phyloP scores from a whole-genome alignment of 306 rosid species.

The Astragalus glycyphyllos region DNA sequence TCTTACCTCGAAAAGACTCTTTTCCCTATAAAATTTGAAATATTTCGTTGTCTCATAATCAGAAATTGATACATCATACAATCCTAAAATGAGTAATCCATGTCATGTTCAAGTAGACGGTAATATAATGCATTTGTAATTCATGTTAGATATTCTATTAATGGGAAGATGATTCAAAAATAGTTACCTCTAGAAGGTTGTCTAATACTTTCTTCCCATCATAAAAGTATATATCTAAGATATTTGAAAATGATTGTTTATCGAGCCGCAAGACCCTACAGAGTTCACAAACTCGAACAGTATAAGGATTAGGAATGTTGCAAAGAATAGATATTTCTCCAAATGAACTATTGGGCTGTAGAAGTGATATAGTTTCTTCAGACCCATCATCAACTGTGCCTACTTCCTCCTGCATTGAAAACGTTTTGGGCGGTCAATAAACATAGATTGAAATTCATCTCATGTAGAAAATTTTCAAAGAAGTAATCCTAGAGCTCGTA shows the following conservation, averaged over 20 bases:
- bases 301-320: constrained; percentile 92
- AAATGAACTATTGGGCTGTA: constrained; percentile 68
- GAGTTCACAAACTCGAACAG: constrained; percentile 86
- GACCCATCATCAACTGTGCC: constrained; percentile 75
- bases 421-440: constrained; percentile 24
- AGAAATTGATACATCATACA: not conserved
- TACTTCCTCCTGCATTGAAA: constrained; percentile 73
- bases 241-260: constrained; percentile 84
- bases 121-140: constrained; percentile 17
- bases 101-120: constrained; percentile 27
- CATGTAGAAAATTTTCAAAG: not conserved
- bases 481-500: constrained; percentile 18
- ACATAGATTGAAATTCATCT: constrained; percentile 16
- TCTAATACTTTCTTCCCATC: constrained; percentile 90
- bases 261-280: constrained; percentile 92
- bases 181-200: constrained; percentile 90
- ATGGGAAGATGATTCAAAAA: not conserved
- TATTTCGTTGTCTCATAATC: constrained; percentile 11
- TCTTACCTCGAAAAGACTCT: constrained; percentile 69
- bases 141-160: constrained; percentile 14
- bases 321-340: constrained; percentile 94
- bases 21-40: constrained; percentile 59
- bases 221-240: constrained; percentile 82
- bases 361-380: constrained; percentile 68
- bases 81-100: constrained; percentile 30